Conservation (phyloP, 2,329 filamentous ascomycete genomes). For the Paecilomyces fulvus region DNA sequence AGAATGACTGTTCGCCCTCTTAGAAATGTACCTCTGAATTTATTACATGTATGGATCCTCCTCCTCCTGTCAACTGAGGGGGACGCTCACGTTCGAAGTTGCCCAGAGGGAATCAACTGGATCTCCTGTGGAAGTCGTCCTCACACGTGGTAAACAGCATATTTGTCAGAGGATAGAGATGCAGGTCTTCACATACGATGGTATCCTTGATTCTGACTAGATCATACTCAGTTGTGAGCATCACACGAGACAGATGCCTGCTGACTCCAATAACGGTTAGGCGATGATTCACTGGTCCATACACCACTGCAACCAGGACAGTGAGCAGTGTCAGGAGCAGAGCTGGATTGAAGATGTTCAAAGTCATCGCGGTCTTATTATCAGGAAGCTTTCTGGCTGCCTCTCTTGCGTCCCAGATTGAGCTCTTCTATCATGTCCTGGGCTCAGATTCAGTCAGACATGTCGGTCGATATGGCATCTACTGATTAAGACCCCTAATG, state of each 20-base stretch:
- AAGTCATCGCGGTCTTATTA: background rate
- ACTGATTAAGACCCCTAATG: conserved; percentile 51
- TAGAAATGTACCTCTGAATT: conserved; percentile 41
- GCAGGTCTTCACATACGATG: conserved; percentile 51
- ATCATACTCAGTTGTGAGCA: conserved; percentile 8
- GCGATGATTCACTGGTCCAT: background rate
- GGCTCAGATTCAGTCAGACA: conserved; percentile 25
- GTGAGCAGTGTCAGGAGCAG: background rate
- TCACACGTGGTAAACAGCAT: conserved; percentile 52
- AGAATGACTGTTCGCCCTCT: background rate
- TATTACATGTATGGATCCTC: conserved; percentile 40
- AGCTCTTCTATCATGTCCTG: no score
- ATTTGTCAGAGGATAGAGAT: conserved; percentile 43
- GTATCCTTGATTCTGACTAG: conserved; percentile 44
- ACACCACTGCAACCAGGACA: background rate
- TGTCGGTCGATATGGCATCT: conserved; percentile 48
- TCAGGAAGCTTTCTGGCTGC: background rate
- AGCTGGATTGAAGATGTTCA: background rate
- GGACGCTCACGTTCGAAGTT: conserved; percentile 31
- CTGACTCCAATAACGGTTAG: background rate
- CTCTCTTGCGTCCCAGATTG: conserved; percentile 2
- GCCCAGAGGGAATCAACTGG: conserved; percentile 45
- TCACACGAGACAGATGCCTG: background rate
- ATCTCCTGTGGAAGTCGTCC: conserved; percentile 33
- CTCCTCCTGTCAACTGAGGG: conserved; percentile 4